Evolutionary conservation across 202 grass and related monocot species (phyloP), one percentile per base, ranked within the genome.

Genomic region (Bolboschoenoplectus hybrid): DNA sequence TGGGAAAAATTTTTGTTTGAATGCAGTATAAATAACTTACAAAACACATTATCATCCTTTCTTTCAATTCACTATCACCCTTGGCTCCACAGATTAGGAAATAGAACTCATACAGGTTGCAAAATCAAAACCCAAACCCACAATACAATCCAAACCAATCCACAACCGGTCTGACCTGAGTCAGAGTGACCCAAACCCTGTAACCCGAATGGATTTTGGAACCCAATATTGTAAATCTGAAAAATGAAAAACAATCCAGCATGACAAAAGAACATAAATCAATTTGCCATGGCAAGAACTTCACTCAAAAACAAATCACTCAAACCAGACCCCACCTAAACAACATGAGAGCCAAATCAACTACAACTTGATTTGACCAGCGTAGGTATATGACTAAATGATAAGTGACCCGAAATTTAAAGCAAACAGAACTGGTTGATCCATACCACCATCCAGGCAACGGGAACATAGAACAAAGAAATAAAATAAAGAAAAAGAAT

Each of bases 391-490:
- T 20, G 9, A 74, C n/a, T 11, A 16, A 26, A 20, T 7, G 3
- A 12, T 52, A 74, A 32, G 3, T 49, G 19, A 74, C 43, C 44
- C 3, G 1, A 69, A 74, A 51, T 51, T 74, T 26, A 1, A 17
- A 69, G 67, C 40, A 44, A 69, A 69, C 4, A 17, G 13, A 69
- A 44, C 34, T 36, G 2, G 7, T 67, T 39, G 9, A 36, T 10
- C 64, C 19, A 9, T 26, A 20, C 70, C 44, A 34, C 45, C 19
- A 70, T 0, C 67, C 40, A 70, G 13, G 14, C 7, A 36, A 64
- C 45, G 35, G 19, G 83, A 14, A 58, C 17, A 13, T 47, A 45
- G 44, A 82, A 88, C 20, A 60, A 20, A 12, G n/a, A 50, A 73
- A 26, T 26, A 66, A 67, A 16, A 39, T 1, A 1, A 9, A 67